Percentiles rank a stretch among this genome's conserved stretches.
phyloP scores from a whole-genome alignment of 257 asterid genomes.

The Nicotiana undulata region DNA sequence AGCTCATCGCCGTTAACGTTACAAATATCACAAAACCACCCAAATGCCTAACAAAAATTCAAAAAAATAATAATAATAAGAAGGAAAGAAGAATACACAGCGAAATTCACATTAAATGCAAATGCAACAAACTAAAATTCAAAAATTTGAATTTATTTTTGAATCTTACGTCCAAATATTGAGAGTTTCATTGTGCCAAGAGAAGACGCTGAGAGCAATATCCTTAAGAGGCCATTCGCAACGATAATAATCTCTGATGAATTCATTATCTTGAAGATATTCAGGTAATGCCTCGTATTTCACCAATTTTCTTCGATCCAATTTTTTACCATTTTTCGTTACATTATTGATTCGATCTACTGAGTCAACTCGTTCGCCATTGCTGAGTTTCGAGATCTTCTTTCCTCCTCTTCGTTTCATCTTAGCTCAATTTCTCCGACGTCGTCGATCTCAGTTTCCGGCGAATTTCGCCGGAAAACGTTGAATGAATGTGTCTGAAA shows the following conservation, averaged over 20 bases:
- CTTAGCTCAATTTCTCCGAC: background rate
- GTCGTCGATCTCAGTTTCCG: background rate
- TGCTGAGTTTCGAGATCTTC: constrained; percentile 6
- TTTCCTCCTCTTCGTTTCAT: constrained; percentile 19
- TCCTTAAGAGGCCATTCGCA: constrained; percentile 89
- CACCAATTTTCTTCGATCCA: constrained; percentile 28
- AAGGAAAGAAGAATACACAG: background rate
- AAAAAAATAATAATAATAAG: background rate
- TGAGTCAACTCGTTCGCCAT: background rate
- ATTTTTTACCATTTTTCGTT: background rate
- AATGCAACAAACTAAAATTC: too few relatives aligned
- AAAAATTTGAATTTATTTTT: too few relatives aligned
- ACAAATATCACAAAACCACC: constrained; percentile 63
- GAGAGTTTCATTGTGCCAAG: constrained; percentile 83
- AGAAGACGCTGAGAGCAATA: constrained; percentile 65
- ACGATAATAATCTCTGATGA: constrained; percentile 63
- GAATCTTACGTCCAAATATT: constrained; percentile 83
- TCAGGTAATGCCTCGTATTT: constrained; percentile 77
- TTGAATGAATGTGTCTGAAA: background rate
- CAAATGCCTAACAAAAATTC: constrained; percentile 54
- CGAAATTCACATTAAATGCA: too few relatives aligned
- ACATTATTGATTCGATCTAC: background rate
- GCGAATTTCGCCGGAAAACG: constrained; percentile 5
- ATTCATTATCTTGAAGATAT: constrained; percentile 81
- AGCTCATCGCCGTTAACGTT: constrained; percentile 56